Percentiles rank a stretch among this genome's conserved stretches.
These are phyloP conservation scores for Cyclostephanos invisitatus DNA, from an alignment of 108 stramenopile species.

Conservation along the genomic window DNA sequence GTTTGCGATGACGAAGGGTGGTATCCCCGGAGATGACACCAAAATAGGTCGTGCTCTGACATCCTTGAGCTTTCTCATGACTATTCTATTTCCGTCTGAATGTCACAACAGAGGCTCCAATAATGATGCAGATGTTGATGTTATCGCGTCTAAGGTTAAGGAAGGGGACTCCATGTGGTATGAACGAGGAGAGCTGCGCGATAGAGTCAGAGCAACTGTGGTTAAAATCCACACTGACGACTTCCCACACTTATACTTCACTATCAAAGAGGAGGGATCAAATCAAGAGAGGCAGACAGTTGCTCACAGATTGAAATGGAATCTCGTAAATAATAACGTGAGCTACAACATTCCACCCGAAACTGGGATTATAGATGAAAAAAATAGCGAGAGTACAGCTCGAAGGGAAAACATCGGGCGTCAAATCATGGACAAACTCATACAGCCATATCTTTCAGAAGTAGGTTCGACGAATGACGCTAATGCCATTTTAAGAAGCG, in stretches of 20 bases:
- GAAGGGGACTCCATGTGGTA: constrained; percentile 75
- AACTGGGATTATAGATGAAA: not conserved
- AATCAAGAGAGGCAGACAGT: constrained; percentile 70
- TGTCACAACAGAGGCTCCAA: not conserved
- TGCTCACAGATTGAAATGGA: constrained; percentile 50
- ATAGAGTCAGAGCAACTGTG: constrained; percentile 46
- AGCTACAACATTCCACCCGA: not conserved
- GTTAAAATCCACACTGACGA: constrained; percentile 75
- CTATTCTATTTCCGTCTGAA: constrained; percentile 22
- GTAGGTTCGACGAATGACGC: not conserved
- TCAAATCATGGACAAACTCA: constrained; percentile 44
- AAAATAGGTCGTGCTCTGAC: constrained; percentile 16
- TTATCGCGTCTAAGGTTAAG: constrained; percentile 21
- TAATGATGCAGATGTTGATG: not conserved
- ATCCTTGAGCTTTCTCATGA: constrained; percentile 29
- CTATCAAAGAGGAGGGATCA: constrained; percentile 50
- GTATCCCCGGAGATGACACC: not conserved
- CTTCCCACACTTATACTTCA: constrained; percentile 69
- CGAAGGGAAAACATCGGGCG: constrained; percentile 27
- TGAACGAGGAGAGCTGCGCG: constrained; percentile 44
- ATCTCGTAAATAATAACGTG: constrained; percentile 7
- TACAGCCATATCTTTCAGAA: constrained; percentile 25
- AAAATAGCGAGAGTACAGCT: not conserved
- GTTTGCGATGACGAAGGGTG: constrained; percentile 14
- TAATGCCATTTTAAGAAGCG: constrained; percentile 15